Base-by-base conservation (phyloP, 2,329 filamentous ascomycete species). In the Neonectria coccinea region DNA sequence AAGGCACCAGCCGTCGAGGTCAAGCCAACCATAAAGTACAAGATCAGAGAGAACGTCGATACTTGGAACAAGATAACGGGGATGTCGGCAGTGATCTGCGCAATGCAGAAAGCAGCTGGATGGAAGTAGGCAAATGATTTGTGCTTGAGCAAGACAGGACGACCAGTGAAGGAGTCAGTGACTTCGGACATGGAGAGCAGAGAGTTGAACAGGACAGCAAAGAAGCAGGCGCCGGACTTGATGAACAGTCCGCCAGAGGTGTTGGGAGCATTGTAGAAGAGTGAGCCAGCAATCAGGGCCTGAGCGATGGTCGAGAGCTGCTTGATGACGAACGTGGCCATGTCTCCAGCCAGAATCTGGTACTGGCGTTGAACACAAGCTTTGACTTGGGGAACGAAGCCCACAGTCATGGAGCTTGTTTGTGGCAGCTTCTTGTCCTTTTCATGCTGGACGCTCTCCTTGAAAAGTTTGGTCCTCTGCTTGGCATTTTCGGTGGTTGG, bases 181-280 rank as follows among this genome's bases (percentile, higher is more conserved):
- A 92, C 89, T 75, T 92, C 90, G 1, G 88, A 85, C 82, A 92
- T 87, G 22, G 88, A 83, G 1, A 91, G 73, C 8, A 92, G 77
- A 60, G 84, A 81, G 73, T 91, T 89, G 76, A 86, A 89, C 0
- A 92, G 79, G 0, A 91, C 79, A 1, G 89, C 81, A 55, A 91
- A 85, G 80, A 92, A 92, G 5, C 90, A 78, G 0, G 88, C 84
- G 56, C 89, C 90, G 0, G 84, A 83, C 70, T 91, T 91, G 69
- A 86, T 73, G 74, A 92, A 92, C 0, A 92, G 77, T 9, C 89
- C 90, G 1, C 77, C 81, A 0, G 88, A 86, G 54, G 84, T 87
- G 25, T 79, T 64, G 0, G 88, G 84, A 0, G 89, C 86, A 59
- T 89, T 83, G 77, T 91, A 92, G 77, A 92, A 92, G 4, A 92